These are phyloP conservation scores for Pyrus communis DNA, from an alignment of 306 rosid genomes.

Conservation along the genomic window DNA sequence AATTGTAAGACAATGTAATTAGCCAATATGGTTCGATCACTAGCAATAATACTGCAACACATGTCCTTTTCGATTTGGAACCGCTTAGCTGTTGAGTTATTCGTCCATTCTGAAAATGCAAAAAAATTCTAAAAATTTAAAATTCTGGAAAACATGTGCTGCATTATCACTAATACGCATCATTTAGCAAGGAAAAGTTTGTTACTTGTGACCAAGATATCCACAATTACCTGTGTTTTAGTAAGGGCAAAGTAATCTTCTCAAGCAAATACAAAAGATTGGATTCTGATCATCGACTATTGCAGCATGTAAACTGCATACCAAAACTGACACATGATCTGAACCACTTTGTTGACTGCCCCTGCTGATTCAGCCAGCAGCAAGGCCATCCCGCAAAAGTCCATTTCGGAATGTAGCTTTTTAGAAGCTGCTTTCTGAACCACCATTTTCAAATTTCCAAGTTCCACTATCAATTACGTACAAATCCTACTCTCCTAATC, in stretches of 20 bases:
- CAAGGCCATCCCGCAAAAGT: not conserved
- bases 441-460: not conserved
- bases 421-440: not conserved
- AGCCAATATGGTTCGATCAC: too few relatives aligned
- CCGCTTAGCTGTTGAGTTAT: too few relatives aligned
- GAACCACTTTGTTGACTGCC: conserved; percentile 1
- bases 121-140: too few relatives aligned
- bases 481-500: not conserved
- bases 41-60: too few relatives aligned
- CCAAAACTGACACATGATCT: conserved; percentile 11
- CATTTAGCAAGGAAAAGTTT: too few relatives aligned
- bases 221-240: not conserved
- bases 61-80: too few relatives aligned
- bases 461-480: not conserved
- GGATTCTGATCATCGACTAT: not conserved
- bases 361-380: not conserved
- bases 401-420: conserved; percentile 4
- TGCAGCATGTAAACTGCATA: not conserved
- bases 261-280: not conserved
- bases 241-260: not conserved
- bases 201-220: not conserved
- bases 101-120: too few relatives aligned
- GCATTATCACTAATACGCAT: too few relatives aligned
- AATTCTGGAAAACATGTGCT: too few relatives aligned
- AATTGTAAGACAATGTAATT: not conserved